Conservation (phyloP, 176 grass and related monocot species). For the Triticum aestivum region DNA sequence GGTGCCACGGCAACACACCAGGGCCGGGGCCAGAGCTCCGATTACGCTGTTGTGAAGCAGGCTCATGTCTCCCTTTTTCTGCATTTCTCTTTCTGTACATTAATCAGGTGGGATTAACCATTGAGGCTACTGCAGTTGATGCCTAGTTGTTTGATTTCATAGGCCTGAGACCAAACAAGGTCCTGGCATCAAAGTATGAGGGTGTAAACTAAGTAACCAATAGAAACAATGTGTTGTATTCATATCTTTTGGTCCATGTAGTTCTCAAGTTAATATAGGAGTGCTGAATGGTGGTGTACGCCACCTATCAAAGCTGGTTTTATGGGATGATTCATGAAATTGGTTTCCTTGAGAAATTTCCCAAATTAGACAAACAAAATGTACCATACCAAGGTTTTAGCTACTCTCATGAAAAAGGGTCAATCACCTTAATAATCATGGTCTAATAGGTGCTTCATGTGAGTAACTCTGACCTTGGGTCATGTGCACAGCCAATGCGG, state of each 20-base stretch:
- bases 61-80: not conserved
- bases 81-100: not conserved
- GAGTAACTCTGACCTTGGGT: not conserved
- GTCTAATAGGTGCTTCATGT: not conserved
- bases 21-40: not conserved
- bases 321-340: not conserved
- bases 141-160: not conserved
- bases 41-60: not conserved
- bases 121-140: slow-evolving; percentile 1
- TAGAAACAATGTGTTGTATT: not conserved
- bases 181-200: not conserved
- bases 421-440: not conserved
- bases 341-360: not conserved
- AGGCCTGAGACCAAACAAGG: not conserved
- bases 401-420: not conserved
- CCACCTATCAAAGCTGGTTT: not conserved
- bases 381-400: not conserved
- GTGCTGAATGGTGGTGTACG: not conserved
- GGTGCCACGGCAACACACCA: not conserved
- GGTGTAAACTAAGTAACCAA: not conserved
- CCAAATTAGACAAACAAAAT: not conserved
- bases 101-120: not conserved
- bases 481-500: not conserved
- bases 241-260: not conserved
- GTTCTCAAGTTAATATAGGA: not conserved